Base-by-base conservation (phyloP, 2,329 filamentous ascomycete genomes). In the Davidsoniella neocaledoniae region DNA sequence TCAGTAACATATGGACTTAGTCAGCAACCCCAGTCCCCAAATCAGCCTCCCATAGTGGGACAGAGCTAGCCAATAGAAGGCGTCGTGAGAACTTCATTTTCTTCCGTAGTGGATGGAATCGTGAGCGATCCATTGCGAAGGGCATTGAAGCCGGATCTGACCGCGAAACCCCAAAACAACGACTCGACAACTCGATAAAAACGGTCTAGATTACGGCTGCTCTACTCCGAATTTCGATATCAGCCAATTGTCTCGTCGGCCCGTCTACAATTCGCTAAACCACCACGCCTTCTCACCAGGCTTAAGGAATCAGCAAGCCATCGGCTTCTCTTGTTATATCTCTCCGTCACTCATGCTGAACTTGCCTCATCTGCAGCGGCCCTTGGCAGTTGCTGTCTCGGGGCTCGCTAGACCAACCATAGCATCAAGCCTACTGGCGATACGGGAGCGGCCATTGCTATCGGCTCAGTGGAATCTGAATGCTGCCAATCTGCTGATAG, bases 361-460 rank as follows among this genome's bases (percentile, higher is more conserved):
- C 36, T 38, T 53, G 21, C 43, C 66, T 59, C 64, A 63, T 55
- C 59, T 71, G 57, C 68, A 67, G 63, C 65, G 67, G 65, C 69
- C 70, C 48, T 54, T 70, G 37, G 54, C 66, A 63, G 64, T 65
- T 56, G 66, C 64, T 59, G 63, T 62, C 41, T 53, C 61, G 16
- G 59, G 58, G 26, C 49, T 66, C 8, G 40, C 53, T 39, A 54
- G 56, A 43, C 50, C 56, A 43, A 48, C 52, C 23, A 38, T 56
- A 38, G 41, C 53, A 33, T 41, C 50, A n/a, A 44, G 40, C 42
- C 19, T 53, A 42, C 43, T 51, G n/a, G 33, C 53, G 33, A 45
- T 43, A 39, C 38, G 52, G 44, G 50, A 57, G 39, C 57, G 58
- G 49, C 57, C 58, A 53, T 55, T 36, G 42, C 43, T 50, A 36